Conservation (phyloP, 371 early-diverging fungal genomes). For the Umbelopsis sp. region DNA sequence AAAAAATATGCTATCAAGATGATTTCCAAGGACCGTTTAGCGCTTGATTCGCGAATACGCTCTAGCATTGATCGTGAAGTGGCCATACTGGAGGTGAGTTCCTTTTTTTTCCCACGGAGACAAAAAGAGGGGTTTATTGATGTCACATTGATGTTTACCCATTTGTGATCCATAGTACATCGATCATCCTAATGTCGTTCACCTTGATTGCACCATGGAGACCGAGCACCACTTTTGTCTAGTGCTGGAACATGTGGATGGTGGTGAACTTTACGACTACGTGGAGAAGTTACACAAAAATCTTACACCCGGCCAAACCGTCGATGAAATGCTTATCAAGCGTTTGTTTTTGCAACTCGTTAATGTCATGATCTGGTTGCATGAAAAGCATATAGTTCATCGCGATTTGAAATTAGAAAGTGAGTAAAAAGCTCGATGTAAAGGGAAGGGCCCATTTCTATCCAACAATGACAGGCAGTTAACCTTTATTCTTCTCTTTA, state of each 20-base stretch:
- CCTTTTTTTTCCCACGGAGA: too few species aligned
- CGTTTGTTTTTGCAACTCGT: conserved; percentile 56
- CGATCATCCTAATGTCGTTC: conserved; percentile 71
- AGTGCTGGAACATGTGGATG: conserved; percentile 67
- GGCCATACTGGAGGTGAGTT: conserved; percentile 43
- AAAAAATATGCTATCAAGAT: conserved; percentile 45
- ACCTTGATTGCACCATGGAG: conserved; percentile 72
- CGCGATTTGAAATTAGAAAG: conserved; percentile 83
- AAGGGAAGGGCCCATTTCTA: too few species aligned
- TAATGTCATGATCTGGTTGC: conserved; percentile 68
- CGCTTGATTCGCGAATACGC: conserved; percentile 43
- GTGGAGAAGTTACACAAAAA: conserved; percentile 52
- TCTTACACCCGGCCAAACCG: conserved; percentile 12
- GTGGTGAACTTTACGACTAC: conserved; percentile 70
- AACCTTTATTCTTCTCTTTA: neutral
- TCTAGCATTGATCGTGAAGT: conserved; percentile 54
- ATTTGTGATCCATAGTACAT: conserved; percentile 44
- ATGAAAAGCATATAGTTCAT: conserved; percentile 74
- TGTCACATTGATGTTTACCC: neutral
- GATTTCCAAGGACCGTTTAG: conserved; percentile 41
- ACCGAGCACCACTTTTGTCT: conserved; percentile 66
- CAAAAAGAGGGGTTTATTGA: too few species aligned
- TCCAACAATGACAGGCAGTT: neutral
- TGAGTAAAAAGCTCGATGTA: conserved; percentile 29
- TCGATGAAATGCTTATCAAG: conserved; percentile 38